Conservation (phyloP, 2,329 filamentous ascomycete genomes). For the Balansia obtecta region DNA sequence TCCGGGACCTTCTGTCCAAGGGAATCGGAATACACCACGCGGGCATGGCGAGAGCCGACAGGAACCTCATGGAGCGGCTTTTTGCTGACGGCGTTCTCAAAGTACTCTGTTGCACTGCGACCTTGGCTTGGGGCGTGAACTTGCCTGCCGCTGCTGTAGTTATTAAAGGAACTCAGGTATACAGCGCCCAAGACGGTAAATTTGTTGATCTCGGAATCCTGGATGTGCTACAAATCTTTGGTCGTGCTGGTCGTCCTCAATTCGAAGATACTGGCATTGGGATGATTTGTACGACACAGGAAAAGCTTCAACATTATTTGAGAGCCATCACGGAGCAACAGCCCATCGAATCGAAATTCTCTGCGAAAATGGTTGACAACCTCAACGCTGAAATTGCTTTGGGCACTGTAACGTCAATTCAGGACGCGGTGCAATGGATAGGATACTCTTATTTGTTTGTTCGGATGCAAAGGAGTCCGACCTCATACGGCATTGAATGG, state of each 20-base stretch:
- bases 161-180: constrained; percentile 96
- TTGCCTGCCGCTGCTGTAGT: constrained; percentile 91
- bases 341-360: constrained; percentile 95
- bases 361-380: constrained; percentile 87
- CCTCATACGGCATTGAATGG: constrained; percentile 93
- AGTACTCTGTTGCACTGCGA: constrained; percentile 95
- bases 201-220: constrained; percentile 94
- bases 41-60: constrained; percentile 86
- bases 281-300: constrained; percentile 94
- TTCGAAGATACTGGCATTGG: constrained; percentile 97
- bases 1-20: constrained; percentile 80
- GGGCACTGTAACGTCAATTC: constrained; percentile 87
- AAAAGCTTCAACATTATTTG: constrained; percentile 83
- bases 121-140: constrained; percentile 97
- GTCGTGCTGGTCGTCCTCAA: constrained; percentile 92
- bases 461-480: constrained; percentile 84
- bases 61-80: constrained; percentile 88
- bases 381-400: constrained; percentile 89
- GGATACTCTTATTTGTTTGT: constrained; percentile 97
- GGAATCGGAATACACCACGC: constrained; percentile 94
- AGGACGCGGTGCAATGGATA: constrained; percentile 92
- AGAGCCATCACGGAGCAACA: constrained; percentile 90
- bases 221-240: constrained; percentile 95
- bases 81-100: constrained; percentile 90
- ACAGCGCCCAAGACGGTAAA: constrained; percentile 91